These are phyloP conservation scores for Neofusicoccum ribis DNA, from an alignment of 2,329 filamentous ascomycete species.

Conservation along the genomic window DNA sequence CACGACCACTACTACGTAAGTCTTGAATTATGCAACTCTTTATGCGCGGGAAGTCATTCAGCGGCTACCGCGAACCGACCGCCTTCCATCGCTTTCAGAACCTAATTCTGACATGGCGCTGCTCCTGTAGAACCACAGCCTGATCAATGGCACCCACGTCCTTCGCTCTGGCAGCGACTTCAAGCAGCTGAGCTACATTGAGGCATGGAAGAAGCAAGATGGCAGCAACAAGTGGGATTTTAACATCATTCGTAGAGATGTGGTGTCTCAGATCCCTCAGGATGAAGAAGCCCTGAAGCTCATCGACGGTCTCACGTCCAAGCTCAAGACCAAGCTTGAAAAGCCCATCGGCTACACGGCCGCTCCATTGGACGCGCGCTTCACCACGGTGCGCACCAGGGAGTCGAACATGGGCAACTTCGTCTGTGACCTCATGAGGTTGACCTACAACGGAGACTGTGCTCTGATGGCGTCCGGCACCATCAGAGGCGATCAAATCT, in stretches of 20 bases:
- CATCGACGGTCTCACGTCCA: slow-evolving; percentile 69
- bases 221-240: slow-evolving; percentile 68
- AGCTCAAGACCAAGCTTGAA: slow-evolving; percentile 73
- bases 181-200: slow-evolving; percentile 87
- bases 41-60: too few relatives aligned
- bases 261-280: slow-evolving; percentile 67
- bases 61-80: too few relatives aligned
- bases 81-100: background rate
- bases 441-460: slow-evolving; percentile 78
- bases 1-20: slow-evolving; percentile 81
- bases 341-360: slow-evolving; percentile 83
- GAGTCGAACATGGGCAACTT: slow-evolving; percentile 91
- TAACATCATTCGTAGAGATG: slow-evolving; percentile 72
- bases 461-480: slow-evolving; percentile 83
- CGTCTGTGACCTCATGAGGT: slow-evolving; percentile 86
- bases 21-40: background rate
- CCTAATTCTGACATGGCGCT: background rate
- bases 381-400: slow-evolving; percentile 72
- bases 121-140: slow-evolving; percentile 51
- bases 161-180: slow-evolving; percentile 90
- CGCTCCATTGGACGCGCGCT: slow-evolving; percentile 79
- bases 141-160: slow-evolving; percentile 79
- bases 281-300: slow-evolving; percentile 62
- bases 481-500: slow-evolving; percentile 85
- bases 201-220: slow-evolving; percentile 62